Conservation (phyloP, 1,284 basidiomycete species). For the Mycena sp. region DNA sequence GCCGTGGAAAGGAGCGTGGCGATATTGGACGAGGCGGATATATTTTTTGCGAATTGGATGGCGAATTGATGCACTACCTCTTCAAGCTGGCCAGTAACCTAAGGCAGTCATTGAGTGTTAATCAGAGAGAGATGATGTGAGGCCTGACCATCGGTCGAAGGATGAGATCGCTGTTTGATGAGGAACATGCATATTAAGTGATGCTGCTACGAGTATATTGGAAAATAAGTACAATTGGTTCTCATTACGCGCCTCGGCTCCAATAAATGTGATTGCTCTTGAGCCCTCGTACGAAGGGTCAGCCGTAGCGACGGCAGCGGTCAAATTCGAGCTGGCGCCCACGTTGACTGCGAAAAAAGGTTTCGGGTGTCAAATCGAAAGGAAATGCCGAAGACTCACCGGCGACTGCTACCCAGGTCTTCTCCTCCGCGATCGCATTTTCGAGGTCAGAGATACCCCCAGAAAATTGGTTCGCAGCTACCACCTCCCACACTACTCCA, state of each 20-base stretch:
- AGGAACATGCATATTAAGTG: background rate
- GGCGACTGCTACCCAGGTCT: conserved; percentile 33
- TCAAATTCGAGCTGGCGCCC: conserved; percentile 36
- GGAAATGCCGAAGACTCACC: conserved; percentile 20
- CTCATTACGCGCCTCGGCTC: conserved; percentile 47
- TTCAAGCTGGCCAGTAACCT: conserved; percentile 28
- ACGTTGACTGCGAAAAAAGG: conserved; percentile 26
- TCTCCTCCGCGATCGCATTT: conserved; percentile 29
- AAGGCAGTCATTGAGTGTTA: no score
- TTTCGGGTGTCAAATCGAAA: no score
- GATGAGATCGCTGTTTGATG: no score
- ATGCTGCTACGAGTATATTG: no score
- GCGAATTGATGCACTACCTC: conserved; percentile 45
- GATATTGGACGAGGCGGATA: conserved; percentile 39
- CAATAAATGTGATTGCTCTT: conserved; percentile 47
- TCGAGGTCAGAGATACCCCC: conserved; percentile 41
- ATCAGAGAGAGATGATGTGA: background rate
- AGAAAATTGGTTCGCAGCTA: conserved; percentile 52
- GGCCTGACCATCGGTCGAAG: background rate
- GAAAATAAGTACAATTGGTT: conserved; percentile 56
- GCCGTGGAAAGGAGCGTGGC: conserved; percentile 61
- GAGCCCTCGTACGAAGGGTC: conserved; percentile 48
- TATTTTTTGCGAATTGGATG: conserved; percentile 42
- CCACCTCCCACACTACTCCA: conserved; percentile 50
- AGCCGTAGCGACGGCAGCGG: conserved; percentile 39